Base-by-base conservation (phyloP, 192 early-diverging fungal species). In the Linnemannia elongata region DNA sequence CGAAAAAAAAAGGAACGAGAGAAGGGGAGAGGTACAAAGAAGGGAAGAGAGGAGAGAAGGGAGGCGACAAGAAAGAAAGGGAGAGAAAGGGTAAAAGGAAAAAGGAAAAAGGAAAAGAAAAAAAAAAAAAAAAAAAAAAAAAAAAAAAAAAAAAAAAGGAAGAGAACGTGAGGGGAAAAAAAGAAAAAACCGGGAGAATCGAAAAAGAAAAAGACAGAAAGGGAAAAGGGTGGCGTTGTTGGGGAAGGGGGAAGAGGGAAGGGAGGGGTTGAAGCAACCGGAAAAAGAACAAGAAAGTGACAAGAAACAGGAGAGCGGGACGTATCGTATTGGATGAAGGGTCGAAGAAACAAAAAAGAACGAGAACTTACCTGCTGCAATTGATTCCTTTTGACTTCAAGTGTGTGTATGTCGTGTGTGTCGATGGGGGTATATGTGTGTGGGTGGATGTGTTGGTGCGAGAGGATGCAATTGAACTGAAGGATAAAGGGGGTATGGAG, bases 221-320 rank as follows among this genome's bases (percentile, higher is more conserved):
- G n/a, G n/a, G n/a, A n/a, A 60, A 27, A 60, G n/a, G 22, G 55
- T 60, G 55, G 55, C 55, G 55, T 30, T 60, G 22, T n/a, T 1
- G 3, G n/a, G 55, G 30, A 20, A 13, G 30, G 55, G 3, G 42
- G n/a, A 24, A 33, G n/a, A 15, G 27, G 57, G 35, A 42, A 57
- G 38, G 15, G 6, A 39, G 55, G 18, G 35, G 18, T 18, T 63
- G 57, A 38, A 39, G 74, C 35, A 41, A 1, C 24, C 52, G 36
- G 54, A 33, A 4, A 75, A 38, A 1, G 20, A 45, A 27, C 10
- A 12, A 47, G 12, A 42, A 75, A 75, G 49, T 8, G 47, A 30
- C 17, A 54, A 49, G 35, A 60, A 66, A 66, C 60, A 66, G 30
- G 60, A 66, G 60, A 66, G 27, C 30, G 60, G 60, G 60, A 66